Base-by-base conservation (phyloP, 2,329 filamentous ascomycete species). In the Rhinocladiella similis region DNA sequence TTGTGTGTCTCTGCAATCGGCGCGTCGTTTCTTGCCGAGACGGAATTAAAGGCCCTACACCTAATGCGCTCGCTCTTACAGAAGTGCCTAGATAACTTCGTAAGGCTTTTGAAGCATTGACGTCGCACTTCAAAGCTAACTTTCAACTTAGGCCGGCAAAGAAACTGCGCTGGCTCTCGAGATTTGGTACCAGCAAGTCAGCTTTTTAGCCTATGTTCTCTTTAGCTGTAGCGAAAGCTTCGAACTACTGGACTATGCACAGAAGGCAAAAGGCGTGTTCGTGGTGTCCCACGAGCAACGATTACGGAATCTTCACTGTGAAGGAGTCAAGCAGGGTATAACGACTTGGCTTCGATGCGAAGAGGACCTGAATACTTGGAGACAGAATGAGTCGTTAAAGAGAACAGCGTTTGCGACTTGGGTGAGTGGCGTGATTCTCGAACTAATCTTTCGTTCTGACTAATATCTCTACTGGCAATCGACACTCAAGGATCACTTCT, bases 111-210 rank as follows among this genome's bases (percentile, higher is more conserved):
- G 12, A 5, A 22, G 19, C n/a, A n/a, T 5, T 7, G 10, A 19
- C n/a, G 10, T 7, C 7, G 20, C 20, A n/a, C 22, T 13, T 14
- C 5, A 14, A 47, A 47, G 43, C 43, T 47, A 22, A 47, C 20
- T 47, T 22, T 10, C 9, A 22, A 9, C 19, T 22, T 47, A 47
- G 43, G 43, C 43, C 25, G 43, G 43, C 9, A 47, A 7, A 20
- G 29, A 35, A 14, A 35, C 29, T 7, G 7, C 29, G 29, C 29
- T 35, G 14, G 29, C 29, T 47, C n/a, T 47, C 16, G 43, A 47
- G 20, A 27, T 47, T 47, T 47, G 43, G 43, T 47, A 47, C 22
- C 43, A 47, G 43, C 43, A 47, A 47, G 43, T 47, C 43, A 47
- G 20, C 10, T 47, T 47, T 9, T 47, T 47, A 22, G 16, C 43